Evolutionary conservation across 2,329 filamentous ascomycete species (phyloP), one percentile per base, ranked within the genome.

Genomic region (Lomentospora prolificans): DNA sequence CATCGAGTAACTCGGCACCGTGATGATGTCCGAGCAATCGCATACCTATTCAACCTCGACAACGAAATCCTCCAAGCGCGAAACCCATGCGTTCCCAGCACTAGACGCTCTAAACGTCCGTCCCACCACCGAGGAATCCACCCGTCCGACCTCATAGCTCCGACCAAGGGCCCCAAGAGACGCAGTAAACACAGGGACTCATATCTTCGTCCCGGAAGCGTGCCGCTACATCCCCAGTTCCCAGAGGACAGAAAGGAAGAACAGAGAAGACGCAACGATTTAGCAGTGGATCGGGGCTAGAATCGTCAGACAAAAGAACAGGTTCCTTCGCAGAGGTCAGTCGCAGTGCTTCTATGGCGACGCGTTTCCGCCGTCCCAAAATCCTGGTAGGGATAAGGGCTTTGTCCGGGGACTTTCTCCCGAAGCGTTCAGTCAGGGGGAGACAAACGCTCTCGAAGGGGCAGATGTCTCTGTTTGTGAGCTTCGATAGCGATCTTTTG

Each of bases 381-480:
- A 65, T 66, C 65, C 66, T 67, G 57, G 62, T 64, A 60, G 64
- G 65, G 63, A 68, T 58, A 64, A 67, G 71, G 75, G 79, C 79
- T 80, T 75, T 85, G 91, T 96, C 92, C 92, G 92, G 92, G 92
- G 92, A 97, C 92, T 97, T 97, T 97, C 92, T 96, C 92, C 92
- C 90, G 94, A 96, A 96, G 91, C 91, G 69, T 41, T n/a, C n/a
- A 12, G 8, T 39, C 12, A 22, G 22, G 4, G 17, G 19, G 68
- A 73, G 62, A 71, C 64, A 64, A 60, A 61, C 51, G 57, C 17
- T 53, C 58, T 59, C 58, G 10, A 14, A 14, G 33, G 44, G n/a
- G 41, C 46, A 2, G 30, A 9, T 55, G 67, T 81, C 78, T 87
- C 89, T 86, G 89, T 95, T 76, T 86, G 89, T 90, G 75, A 90